These are phyloP conservation scores for Ramularia endophylla DNA, from an alignment of 2,329 filamentous ascomycete genomes.

Conservation along the genomic window DNA sequence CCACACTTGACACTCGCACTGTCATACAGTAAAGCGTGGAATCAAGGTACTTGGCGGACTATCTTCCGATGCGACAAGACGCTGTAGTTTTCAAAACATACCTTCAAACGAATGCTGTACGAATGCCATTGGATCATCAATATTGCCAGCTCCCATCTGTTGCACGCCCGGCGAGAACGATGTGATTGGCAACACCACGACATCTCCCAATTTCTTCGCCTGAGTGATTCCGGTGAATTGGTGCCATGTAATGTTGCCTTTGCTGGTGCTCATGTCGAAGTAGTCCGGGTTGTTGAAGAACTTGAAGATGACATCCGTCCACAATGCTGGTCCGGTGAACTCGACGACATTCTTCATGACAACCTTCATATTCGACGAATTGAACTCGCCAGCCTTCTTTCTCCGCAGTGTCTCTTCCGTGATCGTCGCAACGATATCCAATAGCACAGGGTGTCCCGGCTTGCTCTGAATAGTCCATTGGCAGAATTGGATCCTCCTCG, in stretches of 20 bases:
- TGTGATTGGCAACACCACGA: constrained; percentile 89
- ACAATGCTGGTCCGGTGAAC: constrained; percentile 87
- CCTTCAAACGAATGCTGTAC: constrained; percentile 97
- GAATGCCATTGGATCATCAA: constrained; percentile 92
- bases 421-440: constrained; percentile 80
- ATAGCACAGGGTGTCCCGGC: constrained; percentile 84
- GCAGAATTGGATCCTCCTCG: constrained; percentile 92
- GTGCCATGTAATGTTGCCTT: constrained; percentile 70
- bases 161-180: constrained; percentile 93
- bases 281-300: constrained; percentile 90
- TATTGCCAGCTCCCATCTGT: constrained; percentile 85
- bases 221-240: constrained; percentile 84
- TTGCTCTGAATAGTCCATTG: constrained; percentile 99
- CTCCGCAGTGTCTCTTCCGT: constrained; percentile 72
- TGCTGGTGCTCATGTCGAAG: constrained; percentile 70
- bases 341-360: constrained; percentile 75
- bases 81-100: constrained; percentile 43
- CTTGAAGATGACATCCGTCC: constrained; percentile 87
- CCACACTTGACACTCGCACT: background rate
- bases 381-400: constrained; percentile 62
- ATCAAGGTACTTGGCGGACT: background rate
- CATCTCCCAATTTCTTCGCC: constrained; percentile 85
- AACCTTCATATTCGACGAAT: constrained; percentile 39
- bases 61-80: constrained; percentile 1
- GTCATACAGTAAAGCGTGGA: constrained; percentile 5